phyloP scores from a whole-genome alignment of 2,329 filamentous ascomycete species.

The Fusarium virguliforme region DNA sequence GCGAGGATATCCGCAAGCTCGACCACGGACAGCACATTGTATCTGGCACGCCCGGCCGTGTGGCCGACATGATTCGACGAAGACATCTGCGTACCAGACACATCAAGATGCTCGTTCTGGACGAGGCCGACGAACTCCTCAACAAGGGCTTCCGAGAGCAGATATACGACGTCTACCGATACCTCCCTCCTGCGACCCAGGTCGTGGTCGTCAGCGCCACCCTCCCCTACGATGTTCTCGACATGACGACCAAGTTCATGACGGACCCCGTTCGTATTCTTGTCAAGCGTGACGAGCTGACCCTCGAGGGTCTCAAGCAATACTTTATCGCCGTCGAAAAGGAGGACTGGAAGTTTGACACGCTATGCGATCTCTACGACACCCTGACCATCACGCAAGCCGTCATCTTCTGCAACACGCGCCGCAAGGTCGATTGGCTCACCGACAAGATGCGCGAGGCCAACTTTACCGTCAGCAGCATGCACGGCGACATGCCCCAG shows the following conservation, averaged over 20 bases:
- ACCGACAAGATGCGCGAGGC: conserved; percentile 99
- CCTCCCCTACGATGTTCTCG: conserved; percentile 95
- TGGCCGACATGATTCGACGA: conserved; percentile 77
- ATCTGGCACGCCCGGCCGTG: conserved; percentile 95
- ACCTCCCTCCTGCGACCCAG: conserved; percentile 95
- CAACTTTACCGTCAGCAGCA: conserved; percentile 98
- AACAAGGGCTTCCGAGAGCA: conserved; percentile 98
- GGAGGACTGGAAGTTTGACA: conserved; percentile 99
- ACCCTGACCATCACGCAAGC: conserved; percentile 98
- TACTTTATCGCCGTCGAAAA: conserved; percentile 99
- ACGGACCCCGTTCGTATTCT: conserved; percentile 96
- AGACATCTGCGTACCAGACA: conserved; percentile 72
- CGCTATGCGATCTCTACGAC: conserved; percentile 97
- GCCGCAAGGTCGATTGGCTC: conserved; percentile 98
- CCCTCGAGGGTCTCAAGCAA: conserved; percentile 96
- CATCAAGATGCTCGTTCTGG: conserved; percentile 76
- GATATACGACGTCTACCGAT: conserved; percentile 99
- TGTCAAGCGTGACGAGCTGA: conserved; percentile 98
- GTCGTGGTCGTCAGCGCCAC: conserved; percentile 99
- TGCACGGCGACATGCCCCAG: conserved; percentile 99
- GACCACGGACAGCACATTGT: conserved; percentile 99
- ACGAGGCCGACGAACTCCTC: conserved; percentile 77
- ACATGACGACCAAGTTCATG: conserved; percentile 99
- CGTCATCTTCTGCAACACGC: conserved; percentile 99
- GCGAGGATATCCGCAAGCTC: conserved; percentile 97